Base-by-base conservation (phyloP, 179 eudicot species). In the Spinacia oleracea region DNA sequence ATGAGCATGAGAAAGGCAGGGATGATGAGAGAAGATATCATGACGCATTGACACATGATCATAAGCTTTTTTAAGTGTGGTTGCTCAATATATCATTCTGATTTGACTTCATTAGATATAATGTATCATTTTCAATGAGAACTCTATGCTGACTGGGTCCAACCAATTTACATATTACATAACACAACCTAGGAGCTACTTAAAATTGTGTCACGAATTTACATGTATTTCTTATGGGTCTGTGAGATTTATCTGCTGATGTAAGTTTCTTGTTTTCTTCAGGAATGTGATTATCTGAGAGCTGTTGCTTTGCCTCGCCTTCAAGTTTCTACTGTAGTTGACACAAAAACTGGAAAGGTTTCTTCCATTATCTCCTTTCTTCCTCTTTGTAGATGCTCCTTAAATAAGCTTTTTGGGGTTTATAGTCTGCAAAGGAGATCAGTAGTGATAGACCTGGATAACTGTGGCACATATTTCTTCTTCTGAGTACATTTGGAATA, bases 211-310 rank as follows among this genome's bases (percentile, higher is more conserved):
- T 53, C 9, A 18, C 23, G 27, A n/a, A 58, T 6, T 23, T 58
- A 23, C 31, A 4, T 40, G 40, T 68, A 16, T 25, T 34, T 65
- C 35, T 82, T 29, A 64, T 65, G 77, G 38, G 31, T 68, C 7
- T 40, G 59, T 25, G 75, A 70, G 55, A 8, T 8, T 6, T 29
- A 11, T 65, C 2, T 74, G 70, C 64, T 82, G 12, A 68, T 48
- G 23, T 25, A 38, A 56, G 25, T 67, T 65, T 55, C 42, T 43
- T 45, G 32, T 31, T 62, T 55, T 63, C 81, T 81, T 77, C 85
- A 96, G 99, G 99, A 96, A 81, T 96, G 98, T 85, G 99, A 93
- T 82, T 93, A 96, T 85, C 94, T 96, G 35, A 92, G 92, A 87
- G 92, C 84, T 72, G 58, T 89, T 73, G 96, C 99, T 60, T 75